Evolutionary conservation across 1,284 basidiomycete genomes (phyloP).

Genomic region (Cryptococcus sp.): DNA sequence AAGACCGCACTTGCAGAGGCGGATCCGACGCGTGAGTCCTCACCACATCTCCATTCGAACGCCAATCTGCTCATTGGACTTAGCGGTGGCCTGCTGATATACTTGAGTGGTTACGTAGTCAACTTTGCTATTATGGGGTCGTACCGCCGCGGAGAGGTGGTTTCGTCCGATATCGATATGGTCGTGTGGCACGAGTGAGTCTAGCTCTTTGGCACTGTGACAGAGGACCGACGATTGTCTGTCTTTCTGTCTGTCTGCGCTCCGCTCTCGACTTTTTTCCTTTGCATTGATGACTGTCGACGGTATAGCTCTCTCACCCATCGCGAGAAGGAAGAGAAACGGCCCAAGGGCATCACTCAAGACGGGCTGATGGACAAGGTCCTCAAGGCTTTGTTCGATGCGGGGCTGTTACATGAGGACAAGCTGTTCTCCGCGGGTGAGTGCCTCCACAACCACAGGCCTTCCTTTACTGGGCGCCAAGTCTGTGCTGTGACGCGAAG

Average conservation of each 20-base stretch:
- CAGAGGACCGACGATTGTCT: neutral
- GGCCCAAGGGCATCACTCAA: constrained; percentile 8
- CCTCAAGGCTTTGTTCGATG: constrained; percentile 20
- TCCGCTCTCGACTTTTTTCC: too few species aligned
- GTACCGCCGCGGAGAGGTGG: constrained; percentile 36
- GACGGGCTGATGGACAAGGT: constrained; percentile 31
- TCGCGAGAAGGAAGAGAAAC: constrained; percentile 15
- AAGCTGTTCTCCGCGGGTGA: constrained; percentile 34
- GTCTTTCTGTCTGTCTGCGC: too few species aligned
- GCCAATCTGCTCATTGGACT: neutral
- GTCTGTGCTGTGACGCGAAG: too few species aligned
- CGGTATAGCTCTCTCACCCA: constrained; percentile 12
- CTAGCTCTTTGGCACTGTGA: neutral
- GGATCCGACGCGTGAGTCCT: constrained; percentile 25
- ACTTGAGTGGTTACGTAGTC: constrained; percentile 24
- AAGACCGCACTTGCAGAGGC: constrained; percentile 25
- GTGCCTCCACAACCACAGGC: too few species aligned
- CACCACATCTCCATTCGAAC: neutral
- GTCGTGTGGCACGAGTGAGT: constrained; percentile 41
- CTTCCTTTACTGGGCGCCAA: too few species aligned
- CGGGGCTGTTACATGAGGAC: constrained; percentile 23
- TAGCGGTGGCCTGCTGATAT: neutral
- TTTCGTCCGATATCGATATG: constrained; percentile 42
- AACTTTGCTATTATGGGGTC: constrained; percentile 42
- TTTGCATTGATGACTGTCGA: neutral